A percentile compares a stretch with the other conserved stretches of the same genome.
phyloP scores from a whole-genome alignment of 2,329 filamentous ascomycete species.

The Trichoderma sp. region DNA sequence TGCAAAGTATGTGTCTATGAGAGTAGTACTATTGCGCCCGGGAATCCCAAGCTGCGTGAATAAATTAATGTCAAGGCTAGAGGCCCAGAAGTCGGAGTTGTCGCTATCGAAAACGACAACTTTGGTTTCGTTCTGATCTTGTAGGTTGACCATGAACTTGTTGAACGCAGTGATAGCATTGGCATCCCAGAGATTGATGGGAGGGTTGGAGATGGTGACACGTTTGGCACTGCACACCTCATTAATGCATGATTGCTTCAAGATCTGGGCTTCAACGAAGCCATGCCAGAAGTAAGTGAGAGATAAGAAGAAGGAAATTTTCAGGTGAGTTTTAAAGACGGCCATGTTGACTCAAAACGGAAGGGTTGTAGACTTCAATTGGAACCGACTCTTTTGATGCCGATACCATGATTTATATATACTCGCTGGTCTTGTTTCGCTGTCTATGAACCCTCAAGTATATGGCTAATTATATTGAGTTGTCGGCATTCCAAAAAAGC shows the following conservation, averaged over 20 bases:
- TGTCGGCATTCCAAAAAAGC: neutral
- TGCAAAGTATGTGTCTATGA: neutral
- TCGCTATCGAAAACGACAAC: neutral
- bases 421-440: neutral
- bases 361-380: neutral
- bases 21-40: neutral
- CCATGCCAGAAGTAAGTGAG: neutral
- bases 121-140: neutral
- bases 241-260: constrained; percentile 9
- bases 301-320: neutral
- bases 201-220: neutral
- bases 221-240: neutral
- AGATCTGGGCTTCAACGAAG: neutral
- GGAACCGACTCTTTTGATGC: neutral
- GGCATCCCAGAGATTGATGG: neutral
- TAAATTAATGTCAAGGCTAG: neutral
- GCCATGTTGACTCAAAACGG: neutral
- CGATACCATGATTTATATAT: neutral
- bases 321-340: neutral
- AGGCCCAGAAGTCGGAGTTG: neutral
- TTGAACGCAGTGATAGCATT: neutral
- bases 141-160: neutral
- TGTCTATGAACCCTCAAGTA: neutral
- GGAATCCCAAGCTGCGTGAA: neutral
- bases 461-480: neutral